A percentile compares a stretch with the other conserved stretches of the same genome.
These are phyloP conservation scores for Plasmodium billcollinsi DNA, from an alignment of 169 alveolate genomes.

Conservation along the genomic window DNA sequence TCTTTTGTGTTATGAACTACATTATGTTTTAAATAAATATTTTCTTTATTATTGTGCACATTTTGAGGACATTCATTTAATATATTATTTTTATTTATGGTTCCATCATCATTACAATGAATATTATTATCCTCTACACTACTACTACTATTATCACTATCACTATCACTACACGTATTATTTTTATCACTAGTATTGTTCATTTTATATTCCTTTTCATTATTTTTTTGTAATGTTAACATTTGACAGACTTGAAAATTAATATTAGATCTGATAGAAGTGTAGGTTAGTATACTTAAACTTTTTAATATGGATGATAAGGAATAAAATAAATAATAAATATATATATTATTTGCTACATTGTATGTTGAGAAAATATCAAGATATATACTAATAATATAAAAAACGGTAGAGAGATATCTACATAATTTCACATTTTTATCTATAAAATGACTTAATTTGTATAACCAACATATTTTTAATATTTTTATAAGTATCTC, in stretches of 20 bases:
- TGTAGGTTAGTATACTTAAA: slow-evolving; percentile 47
- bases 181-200: neutral
- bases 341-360: slow-evolving; percentile 20
- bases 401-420: slow-evolving; percentile 52
- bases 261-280: slow-evolving; percentile 38
- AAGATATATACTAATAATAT: slow-evolving; percentile 39
- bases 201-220: neutral
- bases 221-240: slow-evolving; percentile 2
- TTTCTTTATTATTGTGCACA: neutral
- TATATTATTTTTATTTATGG: neutral
- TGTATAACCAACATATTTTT: slow-evolving; percentile 56
- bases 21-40: neutral
- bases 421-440: slow-evolving; percentile 60
- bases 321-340: slow-evolving; percentile 13
- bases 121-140: neutral
- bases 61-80: neutral
- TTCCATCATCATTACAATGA: neutral
- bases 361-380: slow-evolving; percentile 33
- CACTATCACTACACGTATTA: neutral
- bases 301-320: slow-evolving; percentile 39
- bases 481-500: slow-evolving; percentile 56
- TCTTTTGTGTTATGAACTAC: neutral
- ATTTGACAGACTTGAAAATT: slow-evolving; percentile 35
- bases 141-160: neutral
- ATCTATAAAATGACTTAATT: slow-evolving; percentile 43